Evolutionary conservation across 2,329 filamentous ascomycete genomes (phyloP), one percentile per base, ranked within the genome.

Genomic region (Venturia asperata): DNA sequence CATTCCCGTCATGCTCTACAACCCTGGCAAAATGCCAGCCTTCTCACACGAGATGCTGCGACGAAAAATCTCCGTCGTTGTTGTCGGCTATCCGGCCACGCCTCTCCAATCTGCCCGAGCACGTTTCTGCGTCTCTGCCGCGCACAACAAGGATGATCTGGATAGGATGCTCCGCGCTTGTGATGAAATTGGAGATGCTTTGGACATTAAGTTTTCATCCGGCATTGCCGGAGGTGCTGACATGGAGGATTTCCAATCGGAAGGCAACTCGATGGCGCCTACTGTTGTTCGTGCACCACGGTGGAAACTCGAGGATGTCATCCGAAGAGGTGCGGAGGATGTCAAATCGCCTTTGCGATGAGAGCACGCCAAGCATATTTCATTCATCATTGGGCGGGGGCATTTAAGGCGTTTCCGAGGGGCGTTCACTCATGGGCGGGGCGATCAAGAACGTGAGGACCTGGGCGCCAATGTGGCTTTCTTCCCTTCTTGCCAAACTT

Each of bases 11-110:
- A 85, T 96, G 73, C 86, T 99, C 37, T 99, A 97, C 82, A 91
- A 97, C 78, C 94, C 94, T n/a, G 94, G 91, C 72, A 99, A 99
- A 80, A 97, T 99, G 83, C 90, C 93, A 5, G 93, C 94, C 66
- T 99, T 99, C 78, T 97, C 92, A 62, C 94, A 96, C 75, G 94
- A 97, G 77, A 97, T 99, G 94, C 85, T 97, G 67, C 91, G 90
- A 79, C 91, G 94, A 73, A 97, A 97, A 78, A 97, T 99, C 71
- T 94, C 93, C 0, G 91, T 97, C 63, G 94, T 99, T 47, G 91
- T 99, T 58, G 94, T 99, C 67, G 94, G 93, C 63, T 99, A 99
- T 75, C 94, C 94, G 6, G 94, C 93, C 10, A 99, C 94, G 1
- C 94, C 94, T 1, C 84, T 99, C 58, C 95, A 97, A 71, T 95